phyloP scores from a whole-genome alignment of 495 filamentous ascomycete species.

The Penicillium silybi region DNA sequence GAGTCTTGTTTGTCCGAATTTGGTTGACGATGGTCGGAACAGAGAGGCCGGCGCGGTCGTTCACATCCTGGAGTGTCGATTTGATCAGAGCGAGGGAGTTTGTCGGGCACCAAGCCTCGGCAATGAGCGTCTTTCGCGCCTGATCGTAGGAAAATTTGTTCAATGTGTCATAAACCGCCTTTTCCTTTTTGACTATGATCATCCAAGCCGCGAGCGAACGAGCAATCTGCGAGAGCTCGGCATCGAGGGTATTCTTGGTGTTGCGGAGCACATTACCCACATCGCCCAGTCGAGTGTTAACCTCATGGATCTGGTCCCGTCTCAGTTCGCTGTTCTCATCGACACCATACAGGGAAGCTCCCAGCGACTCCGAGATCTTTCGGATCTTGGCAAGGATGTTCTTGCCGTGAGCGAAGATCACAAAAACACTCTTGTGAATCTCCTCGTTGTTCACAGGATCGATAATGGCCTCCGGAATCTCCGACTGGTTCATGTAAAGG shows the following conservation, averaged over 20 bases:
- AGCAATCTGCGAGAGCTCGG: constrained; percentile 88
- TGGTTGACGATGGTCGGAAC: constrained; percentile 98
- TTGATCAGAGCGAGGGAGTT: constrained; percentile 88
- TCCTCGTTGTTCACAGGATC: constrained; percentile 89
- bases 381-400: constrained; percentile 97
- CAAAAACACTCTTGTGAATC: constrained; percentile 95
- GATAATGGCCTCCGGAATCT: constrained; percentile 91
- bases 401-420: constrained; percentile 98
- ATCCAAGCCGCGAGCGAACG: constrained; percentile 90
- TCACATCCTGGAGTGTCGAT: constrained; percentile 94
- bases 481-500: constrained; percentile 99
- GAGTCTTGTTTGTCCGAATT: constrained; percentile 92
- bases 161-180: constrained; percentile 93
- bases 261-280: constrained; percentile 87
- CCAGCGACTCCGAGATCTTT: constrained; percentile 96
- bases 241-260: constrained; percentile 93
- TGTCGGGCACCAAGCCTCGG: constrained; percentile 95
- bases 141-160: constrained; percentile 97
- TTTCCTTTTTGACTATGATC: constrained; percentile 96
- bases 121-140: constrained; percentile 90
- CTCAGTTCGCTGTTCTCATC: constrained; percentile 95
- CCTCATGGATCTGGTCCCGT: constrained; percentile 92
- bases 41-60: constrained; percentile 86
- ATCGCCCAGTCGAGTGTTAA: constrained; percentile 87
- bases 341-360: constrained; percentile 90